These are phyloP conservation scores for Scleroderma citrinum DNA, from an alignment of 768 basidiomycete species.

Conservation along the genomic window DNA sequence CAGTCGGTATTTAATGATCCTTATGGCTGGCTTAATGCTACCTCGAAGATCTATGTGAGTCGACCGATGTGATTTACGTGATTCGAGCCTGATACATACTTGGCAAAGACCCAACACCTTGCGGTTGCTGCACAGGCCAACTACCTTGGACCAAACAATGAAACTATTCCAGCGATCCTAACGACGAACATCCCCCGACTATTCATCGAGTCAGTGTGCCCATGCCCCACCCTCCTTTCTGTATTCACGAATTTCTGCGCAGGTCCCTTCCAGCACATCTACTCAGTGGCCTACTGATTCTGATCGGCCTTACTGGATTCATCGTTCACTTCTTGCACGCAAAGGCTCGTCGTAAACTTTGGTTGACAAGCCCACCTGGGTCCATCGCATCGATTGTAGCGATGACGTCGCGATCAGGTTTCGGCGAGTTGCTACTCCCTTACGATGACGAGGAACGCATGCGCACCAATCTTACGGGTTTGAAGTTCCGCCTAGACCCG, in stretches of 20 bases:
- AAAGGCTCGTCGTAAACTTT: constrained; percentile 41
- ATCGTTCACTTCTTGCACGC: constrained; percentile 43
- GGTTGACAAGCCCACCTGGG: constrained; percentile 51
- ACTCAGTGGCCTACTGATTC: constrained; percentile 44
- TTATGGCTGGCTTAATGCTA: constrained; percentile 50
- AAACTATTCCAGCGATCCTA: constrained; percentile 33
- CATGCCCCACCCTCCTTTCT: not conserved
- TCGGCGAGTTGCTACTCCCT: constrained; percentile 54
- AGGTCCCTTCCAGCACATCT: constrained; percentile 50
- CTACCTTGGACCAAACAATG: constrained; percentile 47
- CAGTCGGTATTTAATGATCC: constrained; percentile 42
- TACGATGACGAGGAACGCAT: constrained; percentile 46
- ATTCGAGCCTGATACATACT: too few species aligned
- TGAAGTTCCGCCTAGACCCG: constrained; percentile 50
- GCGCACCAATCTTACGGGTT: constrained; percentile 41
- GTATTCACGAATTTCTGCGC: not conserved
- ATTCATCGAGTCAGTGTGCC: constrained; percentile 48
- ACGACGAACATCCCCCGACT: constrained; percentile 43
- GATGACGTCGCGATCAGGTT: constrained; percentile 55
- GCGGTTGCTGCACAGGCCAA: constrained; percentile 49
- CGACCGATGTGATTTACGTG: not conserved
- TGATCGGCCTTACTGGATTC: constrained; percentile 44
- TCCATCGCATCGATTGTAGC: constrained; percentile 53
- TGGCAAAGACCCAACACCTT: constrained; percentile 48
- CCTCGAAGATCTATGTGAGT: constrained; percentile 32